phyloP scores from a whole-genome alignment of 352 stramenopile genomes.

The Pythium folliculosum region DNA sequence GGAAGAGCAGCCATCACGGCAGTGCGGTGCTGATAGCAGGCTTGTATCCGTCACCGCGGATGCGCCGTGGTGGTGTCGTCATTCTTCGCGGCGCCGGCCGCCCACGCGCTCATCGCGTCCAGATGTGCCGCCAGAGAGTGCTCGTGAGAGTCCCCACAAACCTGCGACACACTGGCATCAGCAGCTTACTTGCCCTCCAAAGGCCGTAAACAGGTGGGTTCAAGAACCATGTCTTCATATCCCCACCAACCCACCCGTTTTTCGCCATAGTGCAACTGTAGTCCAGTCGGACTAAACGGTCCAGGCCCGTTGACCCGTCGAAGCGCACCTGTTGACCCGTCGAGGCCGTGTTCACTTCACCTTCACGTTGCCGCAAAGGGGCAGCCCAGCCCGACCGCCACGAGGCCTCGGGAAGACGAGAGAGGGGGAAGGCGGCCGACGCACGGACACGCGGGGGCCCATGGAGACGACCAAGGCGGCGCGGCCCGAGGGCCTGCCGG shows the following conservation, averaged over 20 bases:
- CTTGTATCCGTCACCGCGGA: no score
- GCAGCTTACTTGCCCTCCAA: background rate
- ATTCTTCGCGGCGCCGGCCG: no score
- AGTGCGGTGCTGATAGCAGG: background rate
- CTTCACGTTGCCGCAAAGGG: constrained; percentile 19
- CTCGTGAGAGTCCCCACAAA: constrained; percentile 10
- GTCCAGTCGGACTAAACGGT: background rate
- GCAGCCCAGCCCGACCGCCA: background rate
- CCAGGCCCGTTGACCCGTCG: constrained; percentile 4
- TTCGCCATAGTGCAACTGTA: background rate
- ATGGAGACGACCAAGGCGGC: constrained; percentile 15
- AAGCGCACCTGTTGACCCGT: background rate
- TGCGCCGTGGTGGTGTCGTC: no score
- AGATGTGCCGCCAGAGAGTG: background rate
- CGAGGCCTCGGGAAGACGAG: constrained; percentile 6
- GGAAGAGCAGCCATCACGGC: no score
- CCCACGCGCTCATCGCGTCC: background rate
- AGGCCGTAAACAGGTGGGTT: constrained; percentile 4
- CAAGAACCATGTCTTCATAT: background rate
- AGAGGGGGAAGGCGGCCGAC: no score
- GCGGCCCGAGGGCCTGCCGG: constrained; percentile 36
- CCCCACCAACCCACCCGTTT: constrained; percentile 11
- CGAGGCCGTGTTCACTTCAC: constrained; percentile 10
- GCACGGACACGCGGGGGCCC: no score
- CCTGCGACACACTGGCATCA: constrained; percentile 23